phyloP scores from a whole-genome alignment of 2,329 filamentous ascomycete species.

The Penicillium sp. region DNA sequence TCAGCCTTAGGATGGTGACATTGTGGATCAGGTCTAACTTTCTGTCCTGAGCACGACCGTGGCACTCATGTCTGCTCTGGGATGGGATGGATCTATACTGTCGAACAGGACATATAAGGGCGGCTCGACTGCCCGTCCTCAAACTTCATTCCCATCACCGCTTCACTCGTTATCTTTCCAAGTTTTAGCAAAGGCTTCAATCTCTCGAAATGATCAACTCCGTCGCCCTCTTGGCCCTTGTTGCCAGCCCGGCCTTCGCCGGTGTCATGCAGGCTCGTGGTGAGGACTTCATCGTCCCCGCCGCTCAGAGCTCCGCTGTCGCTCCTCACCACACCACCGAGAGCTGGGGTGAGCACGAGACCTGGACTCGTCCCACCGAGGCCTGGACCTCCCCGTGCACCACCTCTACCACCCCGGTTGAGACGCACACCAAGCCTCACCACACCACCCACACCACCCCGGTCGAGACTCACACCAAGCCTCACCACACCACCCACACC shows the following conservation, averaged over 20 bases:
- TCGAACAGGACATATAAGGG: constrained; percentile 29
- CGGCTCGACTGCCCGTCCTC: constrained; percentile 8
- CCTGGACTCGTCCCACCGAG: constrained; percentile 9
- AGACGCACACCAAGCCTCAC: background rate
- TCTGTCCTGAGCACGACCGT: constrained; percentile 30
- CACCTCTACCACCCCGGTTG: constrained; percentile 1
- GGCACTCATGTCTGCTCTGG: constrained; percentile 24
- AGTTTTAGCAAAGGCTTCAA: constrained; percentile 17
- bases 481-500: constrained; percentile 7
- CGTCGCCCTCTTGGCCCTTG: constrained; percentile 38
- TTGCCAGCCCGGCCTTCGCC: constrained; percentile 37
- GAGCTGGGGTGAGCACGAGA: constrained; percentile 7
- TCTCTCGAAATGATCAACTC: constrained; percentile 39
- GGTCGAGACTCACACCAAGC: constrained; percentile 4
- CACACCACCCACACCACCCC: constrained; percentile 13
- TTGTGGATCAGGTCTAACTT: constrained; percentile 25
- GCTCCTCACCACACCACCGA: constrained; percentile 1
- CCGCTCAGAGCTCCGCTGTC: constrained; percentile 6
- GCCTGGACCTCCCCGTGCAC: constrained; percentile 4
- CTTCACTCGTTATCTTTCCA: constrained; percentile 26
- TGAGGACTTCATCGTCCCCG: constrained; percentile 12
- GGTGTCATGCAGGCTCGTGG: constrained; percentile 33
- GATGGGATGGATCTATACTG: constrained; percentile 1
- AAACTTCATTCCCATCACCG: constrained; percentile 10
- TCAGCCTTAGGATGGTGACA: constrained; percentile 17